phyloP scores from a whole-genome alignment of 2,329 filamentous ascomycete genomes.

The Tolypocladium amazonense region DNA sequence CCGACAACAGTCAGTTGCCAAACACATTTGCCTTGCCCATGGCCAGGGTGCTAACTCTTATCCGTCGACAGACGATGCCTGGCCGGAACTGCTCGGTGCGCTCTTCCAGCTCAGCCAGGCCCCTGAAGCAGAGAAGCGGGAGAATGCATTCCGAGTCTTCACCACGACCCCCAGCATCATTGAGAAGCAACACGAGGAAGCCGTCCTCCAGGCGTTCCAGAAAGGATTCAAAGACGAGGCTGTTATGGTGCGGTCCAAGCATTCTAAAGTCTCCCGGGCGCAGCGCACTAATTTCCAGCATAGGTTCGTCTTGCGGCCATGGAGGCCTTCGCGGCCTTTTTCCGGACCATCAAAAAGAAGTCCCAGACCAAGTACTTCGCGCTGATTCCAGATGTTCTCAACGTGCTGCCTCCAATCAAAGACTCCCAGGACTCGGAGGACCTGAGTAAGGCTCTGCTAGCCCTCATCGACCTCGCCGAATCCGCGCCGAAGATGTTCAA shows the following conservation, averaged over 20 bases:
- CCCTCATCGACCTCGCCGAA: constrained; percentile 90
- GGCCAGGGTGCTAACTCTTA: constrained; percentile 9
- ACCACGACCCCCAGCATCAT: constrained; percentile 92
- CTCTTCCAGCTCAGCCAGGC: constrained; percentile 90
- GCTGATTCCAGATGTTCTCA: constrained; percentile 83
- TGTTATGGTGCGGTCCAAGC: constrained; percentile 48
- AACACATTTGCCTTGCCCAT: background rate
- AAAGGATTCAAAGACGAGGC: constrained; percentile 87
- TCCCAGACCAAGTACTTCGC: constrained; percentile 77
- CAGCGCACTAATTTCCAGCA: background rate
- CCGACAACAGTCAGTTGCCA: constrained; percentile 64
- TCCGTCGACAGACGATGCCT: constrained; percentile 56
- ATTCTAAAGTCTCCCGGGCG: constrained; percentile 1
- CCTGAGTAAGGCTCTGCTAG: constrained; percentile 78
- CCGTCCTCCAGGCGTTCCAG: constrained; percentile 79
- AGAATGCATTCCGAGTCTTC: constrained; percentile 91
- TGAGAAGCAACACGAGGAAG: constrained; percentile 86
- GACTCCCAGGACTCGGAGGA: constrained; percentile 84
- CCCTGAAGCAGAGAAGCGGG: constrained; percentile 69
- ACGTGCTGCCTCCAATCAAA: constrained; percentile 89
- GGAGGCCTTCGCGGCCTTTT: constrained; percentile 95
- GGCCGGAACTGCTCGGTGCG: constrained; percentile 78
- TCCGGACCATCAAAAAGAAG: constrained; percentile 83
- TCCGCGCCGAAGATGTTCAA: constrained; percentile 98
- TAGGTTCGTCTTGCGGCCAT: constrained; percentile 87